These are phyloP conservation scores for Populus pruinosa DNA, from an alignment of 345 rosid species.

Conservation along the genomic window DNA sequence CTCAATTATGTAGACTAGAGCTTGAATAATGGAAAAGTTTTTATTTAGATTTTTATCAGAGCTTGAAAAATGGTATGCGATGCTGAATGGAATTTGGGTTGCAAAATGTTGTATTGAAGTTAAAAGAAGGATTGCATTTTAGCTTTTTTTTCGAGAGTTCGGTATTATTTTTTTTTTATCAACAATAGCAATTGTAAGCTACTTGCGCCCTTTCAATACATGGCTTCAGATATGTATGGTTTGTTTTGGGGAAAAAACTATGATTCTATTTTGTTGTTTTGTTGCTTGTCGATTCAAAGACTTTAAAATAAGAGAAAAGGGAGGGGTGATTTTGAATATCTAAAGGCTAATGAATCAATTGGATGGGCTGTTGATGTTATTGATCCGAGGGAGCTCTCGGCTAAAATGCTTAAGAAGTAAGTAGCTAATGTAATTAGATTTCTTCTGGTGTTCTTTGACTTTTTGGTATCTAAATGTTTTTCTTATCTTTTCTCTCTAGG, in stretches of 20 bases:
- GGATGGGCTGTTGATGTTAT: conserved; percentile 98
- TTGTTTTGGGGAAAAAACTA: background rate
- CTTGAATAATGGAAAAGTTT: background rate
- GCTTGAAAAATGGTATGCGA: background rate
- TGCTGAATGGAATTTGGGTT: background rate
- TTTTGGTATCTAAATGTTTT: conserved; percentile 1
- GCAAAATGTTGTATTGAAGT: background rate
- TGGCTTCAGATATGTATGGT: background rate
- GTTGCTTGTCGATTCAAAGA: conserved; percentile 68
- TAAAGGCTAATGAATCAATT: conserved; percentile 67
- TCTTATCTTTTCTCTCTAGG: conserved; percentile 34
- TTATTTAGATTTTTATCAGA: background rate
- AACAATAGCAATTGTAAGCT: background rate
- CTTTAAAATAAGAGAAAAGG: conserved; percentile 90
- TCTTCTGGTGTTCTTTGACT: background rate
- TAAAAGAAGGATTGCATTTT: too few relatives aligned
- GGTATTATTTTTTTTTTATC: background rate
- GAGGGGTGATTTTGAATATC: conserved; percentile 68
- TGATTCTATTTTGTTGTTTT: background rate
- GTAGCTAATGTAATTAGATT: conserved; percentile 10
- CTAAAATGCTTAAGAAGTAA: conserved; percentile 84
- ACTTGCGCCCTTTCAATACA: background rate
- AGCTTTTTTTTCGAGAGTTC: background rate
- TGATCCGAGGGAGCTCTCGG: conserved; percentile 88
- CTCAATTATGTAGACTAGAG: background rate